Conservation (phyloP, 2,329 filamentous ascomycete species). For the Fusarium denticulatum region DNA sequence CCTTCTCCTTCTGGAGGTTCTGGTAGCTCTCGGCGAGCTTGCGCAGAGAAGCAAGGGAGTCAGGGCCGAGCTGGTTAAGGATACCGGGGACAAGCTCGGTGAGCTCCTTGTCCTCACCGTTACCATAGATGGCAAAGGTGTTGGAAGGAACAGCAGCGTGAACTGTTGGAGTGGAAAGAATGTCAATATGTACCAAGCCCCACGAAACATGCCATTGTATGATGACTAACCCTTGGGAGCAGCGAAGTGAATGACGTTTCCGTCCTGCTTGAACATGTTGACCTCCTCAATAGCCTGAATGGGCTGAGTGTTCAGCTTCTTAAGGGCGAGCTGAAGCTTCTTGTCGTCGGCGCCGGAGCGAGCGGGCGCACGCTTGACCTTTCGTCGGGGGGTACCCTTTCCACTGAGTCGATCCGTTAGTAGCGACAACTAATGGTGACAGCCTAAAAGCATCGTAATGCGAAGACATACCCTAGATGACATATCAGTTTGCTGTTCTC, state of each 20-base stretch:
- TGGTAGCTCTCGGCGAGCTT: slow-evolving; percentile 99
- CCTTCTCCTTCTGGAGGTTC: slow-evolving; percentile 96
- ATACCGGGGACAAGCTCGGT: slow-evolving; percentile 99
- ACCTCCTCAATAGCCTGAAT: slow-evolving; percentile 99
- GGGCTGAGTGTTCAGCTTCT: slow-evolving; percentile 99
- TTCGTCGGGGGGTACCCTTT: slow-evolving; percentile 97
- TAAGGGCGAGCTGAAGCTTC: slow-evolving; percentile 96
- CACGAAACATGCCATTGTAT: slow-evolving; percentile 17
- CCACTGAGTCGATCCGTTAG: slow-evolving; percentile 65
- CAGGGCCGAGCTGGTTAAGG: slow-evolving; percentile 98
- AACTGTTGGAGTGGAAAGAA: slow-evolving; percentile 63
- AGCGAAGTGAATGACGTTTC: slow-evolving; percentile 99
- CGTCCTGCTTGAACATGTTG: slow-evolving; percentile 99
- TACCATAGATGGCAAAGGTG: slow-evolving; percentile 99
- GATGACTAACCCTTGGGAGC: slow-evolving; percentile 87
- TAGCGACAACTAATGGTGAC: slow-evolving; percentile 35
- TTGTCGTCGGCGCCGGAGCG: slow-evolving; percentile 96
- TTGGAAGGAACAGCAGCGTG: slow-evolving; percentile 97
- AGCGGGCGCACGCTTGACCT: slow-evolving; percentile 98
- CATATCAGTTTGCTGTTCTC: slow-evolving; percentile 25
- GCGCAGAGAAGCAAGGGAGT: slow-evolving; percentile 95
- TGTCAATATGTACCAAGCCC: slow-evolving; percentile 38
- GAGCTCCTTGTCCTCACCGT: slow-evolving; percentile 99
- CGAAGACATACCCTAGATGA: slow-evolving; percentile 51
- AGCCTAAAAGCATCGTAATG: slow-evolving; percentile 19